These are phyloP conservation scores for Aspergillus pseudotamarii DNA, from an alignment of 2,329 filamentous ascomycete species.

Conservation along the genomic window DNA sequence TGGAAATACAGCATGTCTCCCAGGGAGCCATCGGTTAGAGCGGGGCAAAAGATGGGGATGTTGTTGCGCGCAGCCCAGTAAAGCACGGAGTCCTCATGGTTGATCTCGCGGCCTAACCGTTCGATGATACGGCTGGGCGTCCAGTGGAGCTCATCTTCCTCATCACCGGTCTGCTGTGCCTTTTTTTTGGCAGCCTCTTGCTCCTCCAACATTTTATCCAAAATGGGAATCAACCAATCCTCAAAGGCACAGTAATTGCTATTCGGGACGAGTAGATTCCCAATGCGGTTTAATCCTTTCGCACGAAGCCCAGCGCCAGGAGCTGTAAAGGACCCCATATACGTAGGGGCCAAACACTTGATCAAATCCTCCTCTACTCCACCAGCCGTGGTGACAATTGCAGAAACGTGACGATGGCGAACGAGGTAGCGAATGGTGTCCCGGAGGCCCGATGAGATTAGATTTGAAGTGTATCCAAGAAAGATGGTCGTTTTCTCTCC, in stretches of 20 bases:
- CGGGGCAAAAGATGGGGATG: slow-evolving; percentile 96
- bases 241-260: slow-evolving; percentile 97
- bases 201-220: slow-evolving; percentile 92
- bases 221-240: slow-evolving; percentile 93
- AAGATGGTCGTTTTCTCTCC: slow-evolving; percentile 87
- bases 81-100: slow-evolving; percentile 86
- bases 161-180: slow-evolving; percentile 40
- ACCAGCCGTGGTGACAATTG: slow-evolving; percentile 92
- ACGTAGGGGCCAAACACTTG: slow-evolving; percentile 94
- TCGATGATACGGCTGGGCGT: slow-evolving; percentile 91
- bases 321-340: slow-evolving; percentile 82
- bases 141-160: slow-evolving; percentile 77
- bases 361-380: slow-evolving; percentile 98
- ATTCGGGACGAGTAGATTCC: slow-evolving; percentile 93
- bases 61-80: slow-evolving; percentile 98
- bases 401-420: slow-evolving; percentile 87
- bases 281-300: slow-evolving; percentile 91
- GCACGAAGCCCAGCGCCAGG: slow-evolving; percentile 75
- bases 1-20: slow-evolving; percentile 99
- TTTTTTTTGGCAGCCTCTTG: slow-evolving; percentile 77
- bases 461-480: slow-evolving; percentile 94
- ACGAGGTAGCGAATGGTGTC: slow-evolving; percentile 91
- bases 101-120: slow-evolving; percentile 89
- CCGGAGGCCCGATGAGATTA: slow-evolving; percentile 92
- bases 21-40: slow-evolving; percentile 89